These are phyloP conservation scores for Cinnamomum micranthum DNA, from an alignment of 164 flowering plant species.

Conservation along the genomic window DNA sequence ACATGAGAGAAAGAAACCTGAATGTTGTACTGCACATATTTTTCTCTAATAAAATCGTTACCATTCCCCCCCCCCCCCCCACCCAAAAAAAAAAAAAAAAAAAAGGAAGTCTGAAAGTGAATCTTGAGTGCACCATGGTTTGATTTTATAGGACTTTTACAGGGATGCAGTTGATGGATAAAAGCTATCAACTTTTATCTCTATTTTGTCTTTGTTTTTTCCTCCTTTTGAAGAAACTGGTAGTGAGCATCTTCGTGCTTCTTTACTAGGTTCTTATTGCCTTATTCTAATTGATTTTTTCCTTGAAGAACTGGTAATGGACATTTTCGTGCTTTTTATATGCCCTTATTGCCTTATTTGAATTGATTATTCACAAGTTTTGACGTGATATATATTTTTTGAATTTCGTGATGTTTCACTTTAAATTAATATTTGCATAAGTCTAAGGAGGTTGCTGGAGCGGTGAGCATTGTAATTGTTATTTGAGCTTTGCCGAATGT, in stretches of 20 bases:
- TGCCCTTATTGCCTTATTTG: neutral
- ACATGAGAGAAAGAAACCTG: no score
- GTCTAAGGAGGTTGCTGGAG: neutral
- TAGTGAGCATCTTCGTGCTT: neutral
- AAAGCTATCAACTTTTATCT: neutral
- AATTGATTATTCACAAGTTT: neutral
- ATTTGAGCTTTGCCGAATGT: no score
- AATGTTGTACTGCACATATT: no score
- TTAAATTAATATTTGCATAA: no score
- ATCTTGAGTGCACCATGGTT: neutral
- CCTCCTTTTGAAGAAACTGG: neutral
- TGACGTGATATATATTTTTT: no score
- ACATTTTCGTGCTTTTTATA: no score
- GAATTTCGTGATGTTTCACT: no score
- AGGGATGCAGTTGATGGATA: neutral
- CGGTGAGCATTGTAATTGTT: neutral
- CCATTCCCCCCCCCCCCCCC: no score
- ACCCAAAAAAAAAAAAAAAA: no score
- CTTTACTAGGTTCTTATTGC: neutral
- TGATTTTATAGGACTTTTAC: neutral
- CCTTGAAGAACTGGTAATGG: neutral
- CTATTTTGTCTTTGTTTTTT: no score
- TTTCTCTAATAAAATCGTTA: neutral
- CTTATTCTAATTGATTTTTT: neutral
- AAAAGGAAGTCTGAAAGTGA: neutral